Evolutionary conservation across 208 protist genomes (phyloP).

Genomic region (Leishmania martiniquensis): DNA sequence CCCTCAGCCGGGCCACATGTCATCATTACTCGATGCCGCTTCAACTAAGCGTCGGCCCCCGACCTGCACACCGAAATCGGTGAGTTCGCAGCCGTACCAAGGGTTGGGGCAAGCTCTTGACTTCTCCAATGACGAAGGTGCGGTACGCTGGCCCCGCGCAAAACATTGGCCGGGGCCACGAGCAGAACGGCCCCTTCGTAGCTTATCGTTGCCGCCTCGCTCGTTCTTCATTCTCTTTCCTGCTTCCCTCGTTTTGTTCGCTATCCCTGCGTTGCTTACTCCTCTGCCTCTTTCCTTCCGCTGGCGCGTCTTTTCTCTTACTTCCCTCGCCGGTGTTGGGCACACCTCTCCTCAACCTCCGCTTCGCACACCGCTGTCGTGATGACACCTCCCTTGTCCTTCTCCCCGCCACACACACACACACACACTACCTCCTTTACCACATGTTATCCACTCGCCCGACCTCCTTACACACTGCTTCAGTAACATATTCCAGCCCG

Average conservation of each 20-base stretch:
- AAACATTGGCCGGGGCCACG: too few species aligned
- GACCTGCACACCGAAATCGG: neutral
- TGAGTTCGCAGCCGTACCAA: neutral
- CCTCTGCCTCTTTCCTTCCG: neutral
- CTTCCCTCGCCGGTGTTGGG: neutral
- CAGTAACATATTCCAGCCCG: neutral
- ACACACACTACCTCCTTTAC: neutral
- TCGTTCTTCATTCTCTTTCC: neutral
- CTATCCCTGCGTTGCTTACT: neutral
- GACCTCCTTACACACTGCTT: neutral
- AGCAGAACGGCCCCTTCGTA: too few species aligned
- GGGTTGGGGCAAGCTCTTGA: neutral
- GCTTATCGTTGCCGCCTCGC: neutral
- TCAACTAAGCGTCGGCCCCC: neutral
- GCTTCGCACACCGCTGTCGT: neutral
- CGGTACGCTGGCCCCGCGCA: too few species aligned
- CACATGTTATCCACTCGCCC: neutral
- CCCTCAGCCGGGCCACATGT: too few species aligned
- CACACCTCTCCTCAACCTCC: neutral
- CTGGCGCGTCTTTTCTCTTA: neutral
- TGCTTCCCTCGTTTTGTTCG: neutral
- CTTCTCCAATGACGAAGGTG: too few species aligned
- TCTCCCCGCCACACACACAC: neutral
- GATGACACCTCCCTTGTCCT: neutral
- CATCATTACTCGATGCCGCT: neutral